phyloP scores from a whole-genome alignment of 768 basidiomycete genomes.

The Auriscalpium orientale region DNA sequence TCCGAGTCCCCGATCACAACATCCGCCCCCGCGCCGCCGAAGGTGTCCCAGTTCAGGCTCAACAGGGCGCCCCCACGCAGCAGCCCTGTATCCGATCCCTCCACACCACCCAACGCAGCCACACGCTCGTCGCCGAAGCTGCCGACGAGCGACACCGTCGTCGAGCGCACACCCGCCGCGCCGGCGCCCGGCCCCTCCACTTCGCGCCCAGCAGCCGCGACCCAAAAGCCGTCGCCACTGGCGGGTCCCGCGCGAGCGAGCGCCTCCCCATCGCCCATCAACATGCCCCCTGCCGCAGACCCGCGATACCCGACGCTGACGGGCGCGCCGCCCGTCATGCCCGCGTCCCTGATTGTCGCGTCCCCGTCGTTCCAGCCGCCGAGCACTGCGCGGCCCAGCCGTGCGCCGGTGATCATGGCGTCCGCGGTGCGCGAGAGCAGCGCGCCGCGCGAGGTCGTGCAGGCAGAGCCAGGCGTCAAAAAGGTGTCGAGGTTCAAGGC shows the following conservation, averaged over 20 bases:
- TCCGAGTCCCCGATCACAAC: neutral
- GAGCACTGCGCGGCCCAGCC: constrained; percentile 1
- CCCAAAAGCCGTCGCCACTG: neutral
- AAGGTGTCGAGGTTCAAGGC: constrained; percentile 21
- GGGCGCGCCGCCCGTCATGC: neutral
- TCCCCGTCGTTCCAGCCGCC: constrained; percentile 19
- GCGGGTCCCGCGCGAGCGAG: constrained; percentile 7
- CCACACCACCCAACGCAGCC: constrained; percentile 13
- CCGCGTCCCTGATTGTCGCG: constrained; percentile 4
- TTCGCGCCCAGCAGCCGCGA: neutral
- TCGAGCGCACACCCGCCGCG: constrained; percentile 1
- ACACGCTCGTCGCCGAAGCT: constrained; percentile 21
- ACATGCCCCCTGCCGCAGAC: neutral
- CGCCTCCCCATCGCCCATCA: constrained; percentile 5
- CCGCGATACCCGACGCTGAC: neutral
- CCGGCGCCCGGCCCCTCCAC: neutral
- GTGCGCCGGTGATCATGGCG: constrained; percentile 15
- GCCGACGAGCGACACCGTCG: constrained; percentile 2
- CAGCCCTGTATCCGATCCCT: neutral
- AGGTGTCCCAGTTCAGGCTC: constrained; percentile 19
- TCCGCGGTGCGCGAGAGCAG: constrained; percentile 13
- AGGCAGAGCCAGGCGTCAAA: constrained; percentile 5
- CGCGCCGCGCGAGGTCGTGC: neutral
- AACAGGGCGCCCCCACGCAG: constrained; percentile 4
- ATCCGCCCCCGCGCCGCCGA: constrained; percentile 3